Evolutionary conservation across 2,329 filamentous ascomycete species (phyloP), one percentile per base, ranked within the genome.

Genomic region (Arthrobotrys conoides): DNA sequence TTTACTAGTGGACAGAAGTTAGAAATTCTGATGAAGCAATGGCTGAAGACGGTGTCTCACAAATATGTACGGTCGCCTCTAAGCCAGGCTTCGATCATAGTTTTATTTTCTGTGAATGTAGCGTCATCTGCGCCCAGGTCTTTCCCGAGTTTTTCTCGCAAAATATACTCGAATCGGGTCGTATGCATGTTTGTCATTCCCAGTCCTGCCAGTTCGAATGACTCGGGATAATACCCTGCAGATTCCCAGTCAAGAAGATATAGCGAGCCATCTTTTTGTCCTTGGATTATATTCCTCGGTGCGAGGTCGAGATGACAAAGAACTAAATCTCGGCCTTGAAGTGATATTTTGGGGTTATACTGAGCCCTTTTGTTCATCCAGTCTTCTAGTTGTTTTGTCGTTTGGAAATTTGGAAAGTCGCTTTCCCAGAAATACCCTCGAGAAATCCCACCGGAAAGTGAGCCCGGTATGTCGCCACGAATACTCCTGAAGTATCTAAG

Each of bases 231-330:
- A 18, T 55, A 67, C 24, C 64, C 64, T 5, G 46, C 64, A 38
- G n/a, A 36, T 27, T 67, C 46, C 46, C 46, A 67, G 41, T 67
- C 46, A 14, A 67, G 20, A 41, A 67, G 64, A 18, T 30, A 53
- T 2, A 67, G 4, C 16, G 16, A 38, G 5, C 64, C 64, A 20
- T 53, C 24, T 4, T 20, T 3, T 36, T 53, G 22, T 9, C 30
- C n/a, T n/a, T n/a, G 22, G 3, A 67, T 16, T 1, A 67, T 67
- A 33, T 67, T 67, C 8, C 64, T 46, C 22, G 64, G 46, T 14
- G 46, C n/a, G 1, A 53, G 5, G 16, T 67, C 64, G 3, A 38
- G 64, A 36, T 67, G 64, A 27, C 24, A 38, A 67, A 67, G 20
- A 53, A 67, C 46, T 24, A 67, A 33, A 65, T 27, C 18, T 3